Evolutionary conservation across 768 basidiomycete species (phyloP).

Genomic region (Amanita jacksonii): DNA sequence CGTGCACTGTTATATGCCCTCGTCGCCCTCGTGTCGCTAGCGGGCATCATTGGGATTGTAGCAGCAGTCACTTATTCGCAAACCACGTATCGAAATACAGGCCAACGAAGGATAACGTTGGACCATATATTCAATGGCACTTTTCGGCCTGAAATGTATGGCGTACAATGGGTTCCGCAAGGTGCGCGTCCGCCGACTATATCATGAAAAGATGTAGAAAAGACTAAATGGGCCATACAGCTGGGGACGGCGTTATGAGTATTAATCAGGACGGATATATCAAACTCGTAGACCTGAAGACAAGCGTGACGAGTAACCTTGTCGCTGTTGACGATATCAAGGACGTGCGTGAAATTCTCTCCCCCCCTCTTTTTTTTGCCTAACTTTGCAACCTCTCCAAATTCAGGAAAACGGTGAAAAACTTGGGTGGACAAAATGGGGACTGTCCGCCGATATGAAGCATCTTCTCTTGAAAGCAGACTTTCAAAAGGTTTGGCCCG

Average conservation of each 20-base stretch:
- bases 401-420: constrained; percentile 44
- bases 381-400: neutral
- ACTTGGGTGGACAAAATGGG: constrained; percentile 54
- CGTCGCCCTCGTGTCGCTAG: constrained; percentile 44
- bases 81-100: constrained; percentile 38
- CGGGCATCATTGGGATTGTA: constrained; percentile 65
- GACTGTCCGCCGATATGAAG: constrained; percentile 85
- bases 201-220: too few species aligned
- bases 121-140: constrained; percentile 93
- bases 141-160: constrained; percentile 39
- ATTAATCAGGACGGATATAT: constrained; percentile 52
- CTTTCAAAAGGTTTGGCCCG: constrained; percentile 48
- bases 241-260: constrained; percentile 91
- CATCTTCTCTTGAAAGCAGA: constrained; percentile 78
- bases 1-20: constrained; percentile 57
- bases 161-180: constrained; percentile 84
- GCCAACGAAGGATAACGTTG: constrained; percentile 64
- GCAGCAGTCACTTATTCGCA: constrained; percentile 69
- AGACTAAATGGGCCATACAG: constrained; percentile 27
- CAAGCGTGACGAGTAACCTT: constrained; percentile 55
- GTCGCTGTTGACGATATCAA: constrained; percentile 49
- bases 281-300: constrained; percentile 72
- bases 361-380: constrained; percentile 6
- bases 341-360: constrained; percentile 38
- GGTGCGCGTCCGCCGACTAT: constrained; percentile 36